Conservation (phyloP, 768 basidiomycete genomes). For the Ephemerocybe angulata region DNA sequence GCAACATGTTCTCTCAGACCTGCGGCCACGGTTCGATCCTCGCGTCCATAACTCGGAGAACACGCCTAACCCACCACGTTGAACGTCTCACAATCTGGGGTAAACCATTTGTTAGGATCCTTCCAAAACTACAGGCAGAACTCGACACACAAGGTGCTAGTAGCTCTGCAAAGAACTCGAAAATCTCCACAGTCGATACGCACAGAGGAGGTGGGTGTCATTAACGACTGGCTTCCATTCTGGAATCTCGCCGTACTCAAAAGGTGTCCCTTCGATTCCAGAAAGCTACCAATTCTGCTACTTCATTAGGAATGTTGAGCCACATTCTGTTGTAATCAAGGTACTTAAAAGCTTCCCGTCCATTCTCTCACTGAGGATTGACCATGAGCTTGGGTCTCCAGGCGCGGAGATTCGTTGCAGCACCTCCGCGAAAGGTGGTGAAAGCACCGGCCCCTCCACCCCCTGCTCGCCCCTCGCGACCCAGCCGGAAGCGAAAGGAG, state of each 20-base stretch:
- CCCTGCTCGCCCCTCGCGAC: neutral
- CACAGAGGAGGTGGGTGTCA: conserved; percentile 71
- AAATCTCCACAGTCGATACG: conserved; percentile 64
- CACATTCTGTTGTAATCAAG: conserved; percentile 80
- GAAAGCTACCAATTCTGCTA: conserved; percentile 90
- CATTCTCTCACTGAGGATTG: neutral
- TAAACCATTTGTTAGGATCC: no score
- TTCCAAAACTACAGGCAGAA: conserved; percentile 65
- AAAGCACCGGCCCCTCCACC: neutral
- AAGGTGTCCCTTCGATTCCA: no score
- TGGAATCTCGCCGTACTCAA: neutral
- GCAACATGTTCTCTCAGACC: conserved; percentile 75
- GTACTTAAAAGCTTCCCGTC: conserved; percentile 30
- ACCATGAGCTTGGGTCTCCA: conserved; percentile 11
- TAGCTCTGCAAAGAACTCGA: conserved; percentile 48
- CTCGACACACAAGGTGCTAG: conserved; percentile 40
- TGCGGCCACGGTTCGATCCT: conserved; percentile 52
- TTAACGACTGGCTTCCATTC: neutral
- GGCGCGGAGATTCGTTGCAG: conserved; percentile 39
- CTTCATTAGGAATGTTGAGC: conserved; percentile 79
- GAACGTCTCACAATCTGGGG: no score
- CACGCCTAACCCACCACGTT: no score
- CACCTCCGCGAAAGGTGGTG: no score
- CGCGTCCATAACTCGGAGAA: no score
- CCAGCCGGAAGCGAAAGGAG: neutral